Conservation (phyloP, 2,329 filamentous ascomycete genomes). For the Lojkania enalia region DNA sequence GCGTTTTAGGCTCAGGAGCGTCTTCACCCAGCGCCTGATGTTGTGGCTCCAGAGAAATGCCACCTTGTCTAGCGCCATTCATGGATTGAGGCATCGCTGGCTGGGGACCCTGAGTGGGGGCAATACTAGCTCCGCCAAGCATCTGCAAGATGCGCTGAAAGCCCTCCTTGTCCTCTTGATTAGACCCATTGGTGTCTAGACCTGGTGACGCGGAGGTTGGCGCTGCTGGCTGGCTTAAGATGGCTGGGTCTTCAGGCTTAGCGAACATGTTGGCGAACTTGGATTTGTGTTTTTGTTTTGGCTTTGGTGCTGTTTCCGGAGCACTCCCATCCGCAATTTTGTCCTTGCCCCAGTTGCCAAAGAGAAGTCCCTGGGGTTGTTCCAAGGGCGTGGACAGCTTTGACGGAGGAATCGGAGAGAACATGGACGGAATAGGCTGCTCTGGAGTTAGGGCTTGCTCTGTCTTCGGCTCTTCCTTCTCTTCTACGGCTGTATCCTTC, state of each 20-base stretch:
- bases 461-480: slow-evolving; percentile 48
- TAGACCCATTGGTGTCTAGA: slow-evolving; percentile 45
- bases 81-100: slow-evolving; percentile 25
- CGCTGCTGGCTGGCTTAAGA: slow-evolving; percentile 16
- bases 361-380: slow-evolving; percentile 80
- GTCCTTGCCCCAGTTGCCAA: slow-evolving; percentile 62
- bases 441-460: slow-evolving; percentile 17
- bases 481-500: slow-evolving; percentile 53
- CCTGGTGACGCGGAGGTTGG: slow-evolving; percentile 27
- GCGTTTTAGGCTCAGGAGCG: slow-evolving; percentile 25
- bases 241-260: slow-evolving; percentile 43
- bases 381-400: slow-evolving; percentile 62
- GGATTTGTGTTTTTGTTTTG: slow-evolving; percentile 68
- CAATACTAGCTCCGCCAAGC: slow-evolving; percentile 60
- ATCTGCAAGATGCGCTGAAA: slow-evolving; percentile 83
- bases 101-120: slow-evolving; percentile 16
- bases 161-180: slow-evolving; percentile 77
- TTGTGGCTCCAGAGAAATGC: slow-evolving; percentile 35
- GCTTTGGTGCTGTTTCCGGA: slow-evolving; percentile 24
- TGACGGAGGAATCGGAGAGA: slow-evolving; percentile 26
- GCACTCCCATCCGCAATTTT: slow-evolving; percentile 45
- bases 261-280: slow-evolving; percentile 77
- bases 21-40: slow-evolving; percentile 35
- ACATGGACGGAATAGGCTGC: slow-evolving; percentile 17
- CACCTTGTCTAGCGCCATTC: slow-evolving; percentile 36